phyloP scores from a whole-genome alignment of 2,329 filamentous ascomycete species.

The Verticillium tricorpus region DNA sequence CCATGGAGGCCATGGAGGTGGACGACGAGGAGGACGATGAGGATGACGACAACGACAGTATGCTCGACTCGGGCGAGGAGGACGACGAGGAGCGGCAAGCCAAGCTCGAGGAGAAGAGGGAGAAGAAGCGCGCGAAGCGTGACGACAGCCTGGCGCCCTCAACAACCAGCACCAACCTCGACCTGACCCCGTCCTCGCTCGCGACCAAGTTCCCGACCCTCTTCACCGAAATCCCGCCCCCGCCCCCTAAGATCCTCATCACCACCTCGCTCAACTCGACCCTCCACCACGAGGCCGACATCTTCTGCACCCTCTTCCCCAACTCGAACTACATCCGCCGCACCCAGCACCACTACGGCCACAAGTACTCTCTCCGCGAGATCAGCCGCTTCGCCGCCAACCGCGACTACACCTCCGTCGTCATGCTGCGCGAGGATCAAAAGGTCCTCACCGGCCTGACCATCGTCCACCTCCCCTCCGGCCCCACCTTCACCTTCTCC shows the following conservation, averaged over 20 bases:
- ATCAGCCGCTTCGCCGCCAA: constrained; percentile 83
- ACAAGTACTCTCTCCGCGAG: constrained; percentile 90
- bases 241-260: constrained; percentile 78
- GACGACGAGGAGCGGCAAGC: constrained; percentile 44
- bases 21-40: constrained; percentile 43
- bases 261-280: constrained; percentile 88
- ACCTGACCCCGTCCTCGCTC: constrained; percentile 56
- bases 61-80: constrained; percentile 65
- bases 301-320: constrained; percentile 79
- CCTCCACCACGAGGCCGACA: constrained; percentile 75
- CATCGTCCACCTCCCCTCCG: constrained; percentile 75
- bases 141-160: constrained; percentile 52
- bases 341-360: constrained; percentile 73
- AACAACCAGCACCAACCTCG: constrained; percentile 59
- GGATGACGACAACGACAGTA: constrained; percentile 63
- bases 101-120: constrained; percentile 35
- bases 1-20: constrained; percentile 35
- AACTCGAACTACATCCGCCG: constrained; percentile 84
- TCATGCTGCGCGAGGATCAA: constrained; percentile 83
- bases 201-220: constrained; percentile 58
- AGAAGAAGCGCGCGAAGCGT: constrained; percentile 32
- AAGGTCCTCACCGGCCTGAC: constrained; percentile 82
- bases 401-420: constrained; percentile 75
- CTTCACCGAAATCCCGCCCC: constrained; percentile 55
- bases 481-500: constrained; percentile 89